phyloP scores from a whole-genome alignment of 306 rosid species.

The Castanopsis chinensis region DNA sequence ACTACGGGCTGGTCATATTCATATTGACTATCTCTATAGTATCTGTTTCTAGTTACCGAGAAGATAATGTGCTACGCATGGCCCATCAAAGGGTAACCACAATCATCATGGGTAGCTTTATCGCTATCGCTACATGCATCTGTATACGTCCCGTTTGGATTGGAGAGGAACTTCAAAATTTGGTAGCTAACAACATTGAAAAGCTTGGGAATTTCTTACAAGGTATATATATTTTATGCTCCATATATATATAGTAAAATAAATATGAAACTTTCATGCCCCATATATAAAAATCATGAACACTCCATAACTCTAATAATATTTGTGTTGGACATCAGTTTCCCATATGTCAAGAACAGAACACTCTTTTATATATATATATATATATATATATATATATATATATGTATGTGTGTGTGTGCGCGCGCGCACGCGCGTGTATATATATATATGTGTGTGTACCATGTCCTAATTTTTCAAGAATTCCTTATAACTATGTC shows the following conservation, averaged over 20 bases:
- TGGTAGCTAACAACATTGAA: constrained; percentile 32
- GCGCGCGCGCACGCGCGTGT: too few species aligned
- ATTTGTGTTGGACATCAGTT: too few species aligned
- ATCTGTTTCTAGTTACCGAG: constrained; percentile 41
- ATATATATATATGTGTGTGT: background rate
- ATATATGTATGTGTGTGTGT: too few species aligned
- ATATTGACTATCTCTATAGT: constrained; percentile 49
- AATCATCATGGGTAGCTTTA: constrained; percentile 33
- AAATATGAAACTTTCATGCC: too few species aligned
- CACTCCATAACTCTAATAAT: too few species aligned
- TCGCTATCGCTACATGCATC: constrained; percentile 24
- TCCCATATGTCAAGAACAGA: too few species aligned
- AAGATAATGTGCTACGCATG: constrained; percentile 18
- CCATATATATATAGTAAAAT: background rate
- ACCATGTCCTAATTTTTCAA: too few species aligned
- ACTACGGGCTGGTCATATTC: constrained; percentile 49
- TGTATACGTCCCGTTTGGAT: constrained; percentile 49
- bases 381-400: too few species aligned
- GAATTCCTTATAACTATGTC: too few species aligned
- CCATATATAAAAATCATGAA: too few species aligned
- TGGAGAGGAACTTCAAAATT: constrained; percentile 39
- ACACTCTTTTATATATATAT: too few species aligned
- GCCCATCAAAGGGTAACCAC: constrained; percentile 36
- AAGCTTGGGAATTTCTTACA: constrained; percentile 26
- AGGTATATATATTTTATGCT: too few species aligned